Base-by-base conservation (phyloP, 495 filamentous ascomycete genomes). In the Penicillium paxilli region DNA sequence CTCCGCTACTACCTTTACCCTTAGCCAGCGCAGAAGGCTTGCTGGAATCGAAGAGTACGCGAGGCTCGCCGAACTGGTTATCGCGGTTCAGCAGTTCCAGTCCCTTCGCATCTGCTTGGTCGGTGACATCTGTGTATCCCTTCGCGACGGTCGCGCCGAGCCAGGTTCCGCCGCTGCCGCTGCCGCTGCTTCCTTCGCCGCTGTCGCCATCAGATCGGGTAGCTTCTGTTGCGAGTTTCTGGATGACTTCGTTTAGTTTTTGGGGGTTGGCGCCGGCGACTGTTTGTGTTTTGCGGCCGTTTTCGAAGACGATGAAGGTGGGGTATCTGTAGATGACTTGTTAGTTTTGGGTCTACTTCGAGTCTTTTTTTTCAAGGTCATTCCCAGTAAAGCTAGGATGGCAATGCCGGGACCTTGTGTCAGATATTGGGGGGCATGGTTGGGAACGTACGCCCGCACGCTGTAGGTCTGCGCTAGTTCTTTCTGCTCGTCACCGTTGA, bases 231-330 rank as follows among this genome's bases (percentile, higher is more conserved):
- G 81, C 83, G 52, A 98, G 83, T 67, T 88, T 89, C 63, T 84
- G 80, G 50, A 96, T 80, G 3, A 85, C 80, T 37, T 78, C 74
- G 68, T 82, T 81, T 21, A 96, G 83, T 62, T 86, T 83, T 48
- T 76, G 60, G 17, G 82, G 80, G 67, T 96, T 79, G 47, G 89
- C 90, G 50, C 91, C 91, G 64, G 80, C 77, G 35, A 96, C 79
- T 52, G 85, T 88, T 38, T 87, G 79, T 26, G 83, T 79, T 48
- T 82, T 73, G 51, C 80, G 76, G 54, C 86, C 84, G 54, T 87
- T 80, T 61, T 90, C 88, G 80, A 97, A 96, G 59, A 96, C 80
- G 63, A 97, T 84, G 74, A 98, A 96, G 38, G 93, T 96, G 14
- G 94, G 94, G 55, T 63, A 63, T 41, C 64, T 67, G 40, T 16